phyloP scores from a whole-genome alignment of 306 rosid genomes.

The Arachis stenosperma region DNA sequence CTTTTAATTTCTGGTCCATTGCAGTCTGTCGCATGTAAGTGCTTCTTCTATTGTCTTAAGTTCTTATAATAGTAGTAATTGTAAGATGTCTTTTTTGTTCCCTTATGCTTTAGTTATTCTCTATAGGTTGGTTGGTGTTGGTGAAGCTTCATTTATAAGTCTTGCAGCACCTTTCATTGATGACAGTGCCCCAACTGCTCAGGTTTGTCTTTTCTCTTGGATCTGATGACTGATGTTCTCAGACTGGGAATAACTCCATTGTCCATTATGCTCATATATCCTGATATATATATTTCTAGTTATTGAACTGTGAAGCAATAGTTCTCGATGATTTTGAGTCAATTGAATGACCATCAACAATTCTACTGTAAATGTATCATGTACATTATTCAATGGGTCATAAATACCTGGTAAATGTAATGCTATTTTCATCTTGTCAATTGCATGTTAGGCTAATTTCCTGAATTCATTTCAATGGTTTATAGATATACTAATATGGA shows the following conservation, averaged over 20 bases:
- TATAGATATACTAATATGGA: conserved; percentile 11
- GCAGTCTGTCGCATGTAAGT: conserved; percentile 78
- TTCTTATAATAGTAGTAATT: conserved; percentile 3
- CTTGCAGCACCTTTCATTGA: conserved; percentile 98
- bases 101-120: conserved; percentile 26
- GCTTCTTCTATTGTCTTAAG: conserved; percentile 23
- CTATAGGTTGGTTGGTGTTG: conserved; percentile 86
- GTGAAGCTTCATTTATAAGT: conserved; percentile 97
- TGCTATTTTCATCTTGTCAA: conserved; percentile 2
- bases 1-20: conserved; percentile 89
- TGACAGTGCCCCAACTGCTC: conserved; percentile 79
- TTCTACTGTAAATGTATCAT: neutral
- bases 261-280: conserved; percentile 19
- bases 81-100: conserved; percentile 6
- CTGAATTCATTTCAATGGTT: conserved; percentile 27
- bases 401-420: conserved; percentile 21
- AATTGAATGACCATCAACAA: conserved; percentile 8
- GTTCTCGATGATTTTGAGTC: conserved; percentile 14
- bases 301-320: conserved; percentile 35
- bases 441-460: neutral
- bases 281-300: neutral
- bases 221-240: conserved; percentile 13
- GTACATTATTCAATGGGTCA: neutral
- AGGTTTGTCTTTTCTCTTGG: conserved; percentile 56
- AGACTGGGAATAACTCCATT: conserved; percentile 12